These are phyloP conservation scores for Leishmania lainsoni DNA, from an alignment of 208 protist species.

Conservation along the genomic window DNA sequence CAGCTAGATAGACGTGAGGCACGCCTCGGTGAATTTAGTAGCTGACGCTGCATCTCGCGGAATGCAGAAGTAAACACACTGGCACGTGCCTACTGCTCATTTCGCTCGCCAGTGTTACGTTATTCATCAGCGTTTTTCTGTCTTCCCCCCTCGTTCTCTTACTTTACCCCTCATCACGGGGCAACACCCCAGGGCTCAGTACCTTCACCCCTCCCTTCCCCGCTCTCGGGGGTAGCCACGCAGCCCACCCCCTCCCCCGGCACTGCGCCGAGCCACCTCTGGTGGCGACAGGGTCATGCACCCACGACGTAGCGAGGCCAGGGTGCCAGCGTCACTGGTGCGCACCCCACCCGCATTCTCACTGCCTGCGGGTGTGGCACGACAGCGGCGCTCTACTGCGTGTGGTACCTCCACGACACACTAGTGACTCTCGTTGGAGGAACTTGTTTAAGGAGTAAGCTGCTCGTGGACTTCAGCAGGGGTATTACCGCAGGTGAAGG, in stretches of 20 bases:
- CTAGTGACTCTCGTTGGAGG: not conserved
- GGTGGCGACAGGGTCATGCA: not conserved
- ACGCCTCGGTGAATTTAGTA: not conserved
- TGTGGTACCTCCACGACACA: slow-evolving; percentile 16
- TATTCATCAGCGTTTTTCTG: not conserved
- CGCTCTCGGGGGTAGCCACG: not conserved
- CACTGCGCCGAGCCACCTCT: not conserved
- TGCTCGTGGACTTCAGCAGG: not conserved
- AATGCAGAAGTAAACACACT: not conserved
- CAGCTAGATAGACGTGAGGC: slow-evolving; percentile 14
- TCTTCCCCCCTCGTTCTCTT: not conserved
- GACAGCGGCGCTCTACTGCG: not conserved
- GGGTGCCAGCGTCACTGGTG: not conserved
- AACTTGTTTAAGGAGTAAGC: not conserved
- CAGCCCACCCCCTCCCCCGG: not conserved
- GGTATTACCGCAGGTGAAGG: too few relatives aligned
- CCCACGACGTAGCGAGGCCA: not conserved
- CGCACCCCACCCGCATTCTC: not conserved
- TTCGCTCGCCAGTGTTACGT: not conserved
- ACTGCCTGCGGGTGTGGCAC: not conserved
- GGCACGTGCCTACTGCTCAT: not conserved
- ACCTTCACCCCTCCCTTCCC: not conserved
- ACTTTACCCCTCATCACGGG: not conserved
- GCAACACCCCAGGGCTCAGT: not conserved
- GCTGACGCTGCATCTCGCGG: not conserved